These are phyloP conservation scores for Ilyonectria destructans DNA, from an alignment of 2,329 filamentous ascomycete species.

Conservation along the genomic window DNA sequence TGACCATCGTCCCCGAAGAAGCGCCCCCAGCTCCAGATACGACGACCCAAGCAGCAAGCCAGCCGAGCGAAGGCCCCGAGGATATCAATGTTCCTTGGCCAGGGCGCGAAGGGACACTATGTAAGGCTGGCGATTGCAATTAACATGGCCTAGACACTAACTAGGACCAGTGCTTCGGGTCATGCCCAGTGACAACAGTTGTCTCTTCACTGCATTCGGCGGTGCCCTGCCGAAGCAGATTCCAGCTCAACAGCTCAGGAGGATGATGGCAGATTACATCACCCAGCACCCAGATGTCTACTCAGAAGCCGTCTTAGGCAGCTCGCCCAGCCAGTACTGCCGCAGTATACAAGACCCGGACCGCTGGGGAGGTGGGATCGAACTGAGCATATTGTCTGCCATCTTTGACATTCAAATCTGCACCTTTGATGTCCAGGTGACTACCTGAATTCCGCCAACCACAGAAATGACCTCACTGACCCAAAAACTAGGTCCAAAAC, in stretches of 20 bases:
- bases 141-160: conserved; percentile 20
- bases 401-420: conserved; percentile 90
- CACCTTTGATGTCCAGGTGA: conserved; percentile 82
- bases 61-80: conserved; percentile 43
- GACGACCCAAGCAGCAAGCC: conserved; percentile 19
- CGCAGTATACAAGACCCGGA: conserved; percentile 85
- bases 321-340: conserved; percentile 82
- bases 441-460: conserved; percentile 2
- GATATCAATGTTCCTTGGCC: conserved; percentile 65
- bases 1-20: conserved; percentile 66
- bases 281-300: conserved; percentile 81
- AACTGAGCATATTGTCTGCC: conserved; percentile 87
- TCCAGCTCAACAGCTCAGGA: conserved; percentile 74
- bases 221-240: conserved; percentile 78
- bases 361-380: conserved; percentile 93
- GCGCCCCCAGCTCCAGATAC: conserved; percentile 33
- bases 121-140: conserved; percentile 52
- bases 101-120: conserved; percentile 66
- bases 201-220: conserved; percentile 92
- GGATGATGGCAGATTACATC: conserved; percentile 85
- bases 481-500: conserved; percentile 49
- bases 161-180: conserved; percentile 80
- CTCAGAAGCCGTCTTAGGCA: conserved; percentile 83
- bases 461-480: conserved; percentile 3
- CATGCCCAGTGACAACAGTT: conserved; percentile 97